A percentile compares a stretch with the other conserved stretches of the same genome.
Conservation (phyloP, 2,329 filamentous ascomycete species). For the Emergomyces orientalis region DNA sequence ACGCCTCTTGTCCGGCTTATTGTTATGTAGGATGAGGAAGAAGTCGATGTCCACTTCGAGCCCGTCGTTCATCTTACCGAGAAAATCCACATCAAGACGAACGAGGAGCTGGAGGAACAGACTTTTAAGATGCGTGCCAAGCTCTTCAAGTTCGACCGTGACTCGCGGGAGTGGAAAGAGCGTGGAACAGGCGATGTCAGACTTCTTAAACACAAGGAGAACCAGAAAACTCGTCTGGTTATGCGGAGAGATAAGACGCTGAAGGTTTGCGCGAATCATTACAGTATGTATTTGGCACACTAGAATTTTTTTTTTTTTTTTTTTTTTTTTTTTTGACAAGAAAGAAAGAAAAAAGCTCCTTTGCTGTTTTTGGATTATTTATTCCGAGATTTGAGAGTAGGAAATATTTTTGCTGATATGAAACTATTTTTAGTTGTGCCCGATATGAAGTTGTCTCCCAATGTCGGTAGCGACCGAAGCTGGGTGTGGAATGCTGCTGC, state of each 20-base stretch:
- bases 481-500: slow-evolving; percentile 99
- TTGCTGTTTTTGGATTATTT: slow-evolving; percentile 16
- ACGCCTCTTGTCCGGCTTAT: not conserved
- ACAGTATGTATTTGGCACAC: slow-evolving; percentile 59
- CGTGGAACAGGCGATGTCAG: slow-evolving; percentile 93
- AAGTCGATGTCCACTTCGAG: slow-evolving; percentile 92
- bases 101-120: slow-evolving; percentile 96
- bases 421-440: slow-evolving; percentile 62
- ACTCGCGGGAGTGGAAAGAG: slow-evolving; percentile 96
- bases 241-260: slow-evolving; percentile 99
- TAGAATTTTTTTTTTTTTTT: too few species aligned
- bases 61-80: slow-evolving; percentile 93
- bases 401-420: not conserved
- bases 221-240: slow-evolving; percentile 91
- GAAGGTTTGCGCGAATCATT: slow-evolving; percentile 99
- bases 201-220: slow-evolving; percentile 97
- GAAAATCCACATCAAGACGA: slow-evolving; percentile 94
- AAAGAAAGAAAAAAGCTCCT: not conserved
- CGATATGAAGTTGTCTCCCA: slow-evolving; percentile 97
- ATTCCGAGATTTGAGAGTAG: not conserved
- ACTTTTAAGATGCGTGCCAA: slow-evolving; percentile 99
- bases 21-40: slow-evolving; percentile 48
- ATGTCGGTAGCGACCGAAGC: slow-evolving; percentile 93
- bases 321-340: too few species aligned
- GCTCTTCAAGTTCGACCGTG: slow-evolving; percentile 95